A percentile compares a stretch with the other conserved stretches of the same genome.
phyloP scores from a whole-genome alignment of 805 yeast genomes.

The Cyberlindnera suaveolens region DNA sequence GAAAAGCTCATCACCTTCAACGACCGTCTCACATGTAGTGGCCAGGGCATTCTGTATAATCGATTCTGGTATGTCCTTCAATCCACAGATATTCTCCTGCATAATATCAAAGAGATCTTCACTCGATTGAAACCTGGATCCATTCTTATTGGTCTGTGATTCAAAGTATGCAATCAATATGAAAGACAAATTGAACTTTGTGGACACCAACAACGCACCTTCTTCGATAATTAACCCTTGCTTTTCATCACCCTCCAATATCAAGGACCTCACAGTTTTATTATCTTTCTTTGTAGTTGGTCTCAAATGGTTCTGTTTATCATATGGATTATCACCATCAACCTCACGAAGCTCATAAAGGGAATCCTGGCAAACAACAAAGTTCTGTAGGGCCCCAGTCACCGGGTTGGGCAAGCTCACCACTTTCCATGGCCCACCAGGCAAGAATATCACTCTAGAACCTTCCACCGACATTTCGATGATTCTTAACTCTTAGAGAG shows the following conservation, averaged over 20 bases:
- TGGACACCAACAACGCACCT: conserved; percentile 33
- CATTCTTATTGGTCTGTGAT: conserved; percentile 17
- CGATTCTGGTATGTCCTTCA: conserved; percentile 12
- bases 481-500: not conserved
- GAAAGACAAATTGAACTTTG: conserved; percentile 35
- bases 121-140: conserved; percentile 25
- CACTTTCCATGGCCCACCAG: conserved; percentile 6
- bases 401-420: conserved; percentile 18
- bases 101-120: conserved; percentile 40
- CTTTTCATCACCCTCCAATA: conserved; percentile 13
- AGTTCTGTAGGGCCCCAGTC: conserved; percentile 6
- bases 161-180: conserved; percentile 33
- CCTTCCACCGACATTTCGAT: conserved; percentile 7
- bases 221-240: conserved; percentile 36
- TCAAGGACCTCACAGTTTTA: conserved; percentile 36
- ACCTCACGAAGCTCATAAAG: conserved; percentile 36
- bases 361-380: conserved; percentile 11
- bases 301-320: conserved; percentile 22
- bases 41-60: conserved; percentile 18
- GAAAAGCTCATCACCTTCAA: conserved; percentile 39
- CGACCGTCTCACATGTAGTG: conserved; percentile 33
- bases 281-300: conserved; percentile 23
- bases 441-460: conserved; percentile 12
- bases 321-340: conserved; percentile 32
- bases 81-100: conserved; percentile 11